Conservation (phyloP, 2,329 filamentous ascomycete species). For the Sporothrix variecibatus region DNA sequence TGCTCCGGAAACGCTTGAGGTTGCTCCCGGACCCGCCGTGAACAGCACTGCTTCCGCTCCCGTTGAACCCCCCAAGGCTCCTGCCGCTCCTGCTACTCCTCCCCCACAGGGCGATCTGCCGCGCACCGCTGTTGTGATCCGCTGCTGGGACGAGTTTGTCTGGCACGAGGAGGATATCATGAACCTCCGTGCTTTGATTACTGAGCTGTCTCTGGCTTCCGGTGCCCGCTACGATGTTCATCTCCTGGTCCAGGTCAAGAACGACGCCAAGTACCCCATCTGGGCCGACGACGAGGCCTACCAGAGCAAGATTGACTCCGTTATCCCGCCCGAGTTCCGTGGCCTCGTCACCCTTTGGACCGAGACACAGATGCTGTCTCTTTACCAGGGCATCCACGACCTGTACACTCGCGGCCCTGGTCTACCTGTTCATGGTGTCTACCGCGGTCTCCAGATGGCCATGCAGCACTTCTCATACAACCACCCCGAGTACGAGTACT, state of each 20-base stretch:
- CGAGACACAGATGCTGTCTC: conserved; percentile 84
- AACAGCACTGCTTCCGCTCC: background rate
- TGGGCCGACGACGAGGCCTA: conserved; percentile 75
- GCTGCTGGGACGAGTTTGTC: conserved; percentile 77
- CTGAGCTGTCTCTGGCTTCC: conserved; percentile 76
- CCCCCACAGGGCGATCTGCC: conserved; percentile 36
- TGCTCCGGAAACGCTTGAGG: background rate
- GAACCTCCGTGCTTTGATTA: conserved; percentile 80
- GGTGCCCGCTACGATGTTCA: conserved; percentile 87
- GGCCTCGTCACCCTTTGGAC: conserved; percentile 92
- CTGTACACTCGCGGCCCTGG: conserved; percentile 65
- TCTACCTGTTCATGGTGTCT: conserved; percentile 85
- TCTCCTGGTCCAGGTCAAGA: conserved; percentile 80
- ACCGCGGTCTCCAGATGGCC: conserved; percentile 90
- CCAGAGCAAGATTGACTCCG: conserved; percentile 64
- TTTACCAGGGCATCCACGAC: conserved; percentile 86
- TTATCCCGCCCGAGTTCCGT: conserved; percentile 80
- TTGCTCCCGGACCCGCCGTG: background rate
- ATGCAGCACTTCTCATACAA: conserved; percentile 89
- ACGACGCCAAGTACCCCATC: conserved; percentile 71
- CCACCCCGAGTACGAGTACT: conserved; percentile 86
- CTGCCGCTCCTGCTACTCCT: background rate
- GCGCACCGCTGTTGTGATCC: conserved; percentile 76
- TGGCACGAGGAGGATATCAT: conserved; percentile 81
- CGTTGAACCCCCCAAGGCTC: conserved; percentile 30